These are phyloP conservation scores for Chytridium lagenaria DNA, from an alignment of 371 early-diverging fungal genomes.

Conservation along the genomic window DNA sequence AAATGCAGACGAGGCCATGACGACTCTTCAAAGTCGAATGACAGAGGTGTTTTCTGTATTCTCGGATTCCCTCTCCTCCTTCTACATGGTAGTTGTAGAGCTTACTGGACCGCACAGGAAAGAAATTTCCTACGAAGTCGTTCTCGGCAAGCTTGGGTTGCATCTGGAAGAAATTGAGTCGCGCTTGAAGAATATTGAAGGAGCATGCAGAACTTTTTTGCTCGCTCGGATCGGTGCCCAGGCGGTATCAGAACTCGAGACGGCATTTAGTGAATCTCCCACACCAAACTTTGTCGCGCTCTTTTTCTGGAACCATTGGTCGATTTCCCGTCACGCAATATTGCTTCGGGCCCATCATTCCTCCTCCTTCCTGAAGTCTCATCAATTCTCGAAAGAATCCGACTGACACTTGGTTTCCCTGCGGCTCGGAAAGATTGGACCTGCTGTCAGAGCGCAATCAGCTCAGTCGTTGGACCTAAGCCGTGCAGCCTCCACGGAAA, in stretches of 20 bases:
- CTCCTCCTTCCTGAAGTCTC: background rate
- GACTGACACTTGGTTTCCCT: background rate
- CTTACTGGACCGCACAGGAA: background rate
- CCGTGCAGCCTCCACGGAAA: background rate
- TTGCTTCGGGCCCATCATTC: background rate
- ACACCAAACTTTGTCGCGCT: background rate
- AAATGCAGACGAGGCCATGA: conserved; percentile 5
- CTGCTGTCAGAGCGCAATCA: background rate
- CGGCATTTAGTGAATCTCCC: background rate
- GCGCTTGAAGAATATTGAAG: background rate
- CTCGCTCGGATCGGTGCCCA: background rate
- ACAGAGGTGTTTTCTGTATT: background rate
- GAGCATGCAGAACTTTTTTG: background rate
- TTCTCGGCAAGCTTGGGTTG: background rate
- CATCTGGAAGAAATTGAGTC: background rate
- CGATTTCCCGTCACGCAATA: background rate
- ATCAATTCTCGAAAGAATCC: background rate
- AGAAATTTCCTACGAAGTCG: no score
- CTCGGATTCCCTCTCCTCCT: background rate
- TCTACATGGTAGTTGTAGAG: background rate
- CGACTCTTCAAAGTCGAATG: background rate
- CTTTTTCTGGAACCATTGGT: background rate
- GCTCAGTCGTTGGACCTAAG: background rate
- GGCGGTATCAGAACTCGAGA: background rate
- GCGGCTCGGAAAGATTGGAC: background rate